These are phyloP conservation scores for Mycena citricolor DNA, from an alignment of 1,284 basidiomycete genomes.

Conservation along the genomic window DNA sequence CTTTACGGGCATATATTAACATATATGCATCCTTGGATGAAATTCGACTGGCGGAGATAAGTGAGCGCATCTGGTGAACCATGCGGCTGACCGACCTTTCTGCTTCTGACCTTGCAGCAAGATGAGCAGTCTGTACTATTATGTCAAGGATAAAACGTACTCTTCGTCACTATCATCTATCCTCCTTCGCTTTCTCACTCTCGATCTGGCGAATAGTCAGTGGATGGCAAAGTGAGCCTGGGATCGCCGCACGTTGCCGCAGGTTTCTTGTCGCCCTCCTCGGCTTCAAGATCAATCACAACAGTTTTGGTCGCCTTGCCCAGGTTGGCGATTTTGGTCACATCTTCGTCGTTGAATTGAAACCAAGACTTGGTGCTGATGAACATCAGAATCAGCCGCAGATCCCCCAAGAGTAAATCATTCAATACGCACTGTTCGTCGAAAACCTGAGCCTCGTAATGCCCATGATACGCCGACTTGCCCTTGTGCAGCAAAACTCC, in stretches of 20 bases:
- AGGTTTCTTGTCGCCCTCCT: slow-evolving; percentile 29
- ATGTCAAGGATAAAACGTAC: slow-evolving; percentile 41
- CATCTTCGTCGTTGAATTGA: slow-evolving; percentile 83
- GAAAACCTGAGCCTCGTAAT: slow-evolving; percentile 88
- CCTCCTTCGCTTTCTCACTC: slow-evolving; percentile 43
- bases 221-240: slow-evolving; percentile 8
- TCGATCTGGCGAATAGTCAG: slow-evolving; percentile 23
- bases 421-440: slow-evolving; percentile 64
- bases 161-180: slow-evolving; percentile 68
- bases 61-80: slow-evolving; percentile 4
- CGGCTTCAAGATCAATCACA: slow-evolving; percentile 26
- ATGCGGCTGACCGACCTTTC: too few relatives aligned
- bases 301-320: slow-evolving; percentile 39
- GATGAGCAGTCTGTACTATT: too few relatives aligned
- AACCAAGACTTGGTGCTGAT: slow-evolving; percentile 77
- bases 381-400: slow-evolving; percentile 12
- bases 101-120: too few relatives aligned
- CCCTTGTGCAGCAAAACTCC: slow-evolving; percentile 87
- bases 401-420: background rate
- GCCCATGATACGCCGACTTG: slow-evolving; percentile 84
- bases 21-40: slow-evolving; percentile 88
- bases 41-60: slow-evolving; percentile 31
- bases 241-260: background rate
- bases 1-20: slow-evolving; percentile 76
- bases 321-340: slow-evolving; percentile 60